Evolutionary conservation across 352 stramenopile species (phyloP).

Genomic region (Ophiocytium majus): DNA sequence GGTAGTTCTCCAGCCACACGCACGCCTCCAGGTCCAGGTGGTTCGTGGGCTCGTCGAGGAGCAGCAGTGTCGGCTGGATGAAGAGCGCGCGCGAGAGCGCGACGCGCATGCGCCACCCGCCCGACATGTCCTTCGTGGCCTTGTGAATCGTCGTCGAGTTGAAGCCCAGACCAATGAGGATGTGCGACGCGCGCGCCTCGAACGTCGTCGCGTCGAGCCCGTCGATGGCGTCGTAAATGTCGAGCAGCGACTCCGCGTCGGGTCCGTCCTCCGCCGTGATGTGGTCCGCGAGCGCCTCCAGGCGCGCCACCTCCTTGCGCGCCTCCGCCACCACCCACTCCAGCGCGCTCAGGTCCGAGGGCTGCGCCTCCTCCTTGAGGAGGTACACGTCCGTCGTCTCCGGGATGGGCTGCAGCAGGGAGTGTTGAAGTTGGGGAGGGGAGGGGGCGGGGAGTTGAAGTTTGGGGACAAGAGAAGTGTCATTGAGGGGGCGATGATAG

Average conservation of each 20-base stretch:
- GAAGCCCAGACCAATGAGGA: slow-evolving; percentile 85
- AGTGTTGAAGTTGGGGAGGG: background rate
- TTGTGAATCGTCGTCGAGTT: slow-evolving; percentile 62
- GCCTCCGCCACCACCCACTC: slow-evolving; percentile 56
- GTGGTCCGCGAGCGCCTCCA: slow-evolving; percentile 56
- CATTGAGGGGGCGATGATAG: too few relatives aligned
- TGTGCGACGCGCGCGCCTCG: slow-evolving; percentile 80
- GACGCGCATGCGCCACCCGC: slow-evolving; percentile 90
- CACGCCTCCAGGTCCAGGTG: slow-evolving; percentile 94
- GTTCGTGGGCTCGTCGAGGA: slow-evolving; percentile 91
- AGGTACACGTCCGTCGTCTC: slow-evolving; percentile 60
- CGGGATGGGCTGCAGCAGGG: slow-evolving; percentile 48
- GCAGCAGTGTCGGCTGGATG: slow-evolving; percentile 87
- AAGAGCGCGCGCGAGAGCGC: slow-evolving; percentile 92
- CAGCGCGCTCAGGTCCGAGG: slow-evolving; percentile 55
- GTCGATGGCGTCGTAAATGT: slow-evolving; percentile 73
- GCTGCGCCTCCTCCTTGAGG: slow-evolving; percentile 54
- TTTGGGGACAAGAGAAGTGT: background rate
- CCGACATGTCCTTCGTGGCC: slow-evolving; percentile 86
- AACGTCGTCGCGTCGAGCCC: slow-evolving; percentile 88
- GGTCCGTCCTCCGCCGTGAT: slow-evolving; percentile 53
- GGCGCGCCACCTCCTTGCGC: slow-evolving; percentile 46
- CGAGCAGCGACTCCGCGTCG: slow-evolving; percentile 66
- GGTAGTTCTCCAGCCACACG: slow-evolving; percentile 97
- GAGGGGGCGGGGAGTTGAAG: background rate